Evolutionary conservation across 2,329 filamentous ascomycete genomes (phyloP).

Genomic region (Penicillium sp.): DNA sequence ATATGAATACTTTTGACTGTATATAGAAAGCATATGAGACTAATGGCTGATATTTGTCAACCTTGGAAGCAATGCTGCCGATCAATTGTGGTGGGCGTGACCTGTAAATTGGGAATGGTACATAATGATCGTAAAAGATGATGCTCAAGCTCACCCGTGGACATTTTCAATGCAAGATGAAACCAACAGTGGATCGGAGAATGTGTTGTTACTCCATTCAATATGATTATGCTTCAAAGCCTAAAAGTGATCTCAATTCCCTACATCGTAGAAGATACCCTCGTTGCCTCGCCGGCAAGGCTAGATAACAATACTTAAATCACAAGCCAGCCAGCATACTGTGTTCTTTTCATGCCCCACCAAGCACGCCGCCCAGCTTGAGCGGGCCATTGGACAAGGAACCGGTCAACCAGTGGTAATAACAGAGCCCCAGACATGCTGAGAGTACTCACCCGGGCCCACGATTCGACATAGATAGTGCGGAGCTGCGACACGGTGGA

Average conservation of each 20-base stretch:
- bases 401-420: slow-evolving; percentile 69
- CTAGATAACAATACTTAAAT: slow-evolving; percentile 21
- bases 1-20: neutral
- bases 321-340: slow-evolving; percentile 43
- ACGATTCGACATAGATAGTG: slow-evolving; percentile 87
- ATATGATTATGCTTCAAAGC: no score
- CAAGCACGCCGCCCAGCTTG: slow-evolving; percentile 53
- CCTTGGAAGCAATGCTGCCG: no score
- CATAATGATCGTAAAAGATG: no score
- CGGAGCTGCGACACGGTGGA: slow-evolving; percentile 52
- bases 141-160: no score
- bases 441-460: slow-evolving; percentile 78
- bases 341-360: slow-evolving; percentile 40
- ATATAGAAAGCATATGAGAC: neutral
- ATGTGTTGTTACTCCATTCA: no score
- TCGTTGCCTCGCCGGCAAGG: neutral
- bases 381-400: slow-evolving; percentile 78
- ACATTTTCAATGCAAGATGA: no score
- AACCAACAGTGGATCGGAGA: no score
- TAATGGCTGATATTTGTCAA: neutral
- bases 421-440: slow-evolving; percentile 84
- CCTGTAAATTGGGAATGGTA: no score
- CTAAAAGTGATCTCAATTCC: no score
- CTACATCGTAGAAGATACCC: no score
- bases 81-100: no score